Base-by-base conservation (phyloP, 176 grass and related monocot species). In the Cymbopogon citratus region DNA sequence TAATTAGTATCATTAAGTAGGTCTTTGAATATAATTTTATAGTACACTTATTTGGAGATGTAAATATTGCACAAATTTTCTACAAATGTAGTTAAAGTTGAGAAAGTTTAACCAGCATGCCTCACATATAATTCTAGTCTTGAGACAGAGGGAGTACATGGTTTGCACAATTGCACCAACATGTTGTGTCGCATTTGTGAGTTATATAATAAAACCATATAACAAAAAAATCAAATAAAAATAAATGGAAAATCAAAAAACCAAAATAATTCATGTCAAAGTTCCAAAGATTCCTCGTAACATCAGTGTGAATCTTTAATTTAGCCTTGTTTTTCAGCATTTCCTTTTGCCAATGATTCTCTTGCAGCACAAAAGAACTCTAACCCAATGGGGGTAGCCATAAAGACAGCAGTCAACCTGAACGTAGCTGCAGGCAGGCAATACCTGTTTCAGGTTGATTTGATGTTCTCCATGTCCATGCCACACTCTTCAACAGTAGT, bases 381-480 rank as follows among this genome's bases (percentile, higher is more conserved):
- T 39, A 23, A 65, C 39, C 39, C 6, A 62, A 81, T 45, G 44
- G 27, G 43, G 4, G 57, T n/a, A 60, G 0, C 15, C 3, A 35
- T 40, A 74, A 68, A 84, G 69, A 51, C 49, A 39, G 23, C 59
- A 66, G 71, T 71, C 82, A 89, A 66, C 76, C 77, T 77, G 71
- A 81, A 71, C 71, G 31, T 34, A 9, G 18, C 21, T 7, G 41
- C 69, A 61, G 31, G 14, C 54, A 28, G 31, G 14, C 54, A 28
- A 25, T 25, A 57, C 63, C 45, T 57, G 64, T 56, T 84, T 61
- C 71, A 74, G 66, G 80, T 84, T 80, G 75, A 88, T 84, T 75
- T 84, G 81, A 84, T 79, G 68, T 78, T 81, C 87, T 81, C 78
- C 87, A 87, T 87, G 71, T 75, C 77, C 87, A 87, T 87, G 64